Evolutionary conservation across 805 yeast genomes (phyloP).

Genomic region (Dipodascus albidus): DNA sequence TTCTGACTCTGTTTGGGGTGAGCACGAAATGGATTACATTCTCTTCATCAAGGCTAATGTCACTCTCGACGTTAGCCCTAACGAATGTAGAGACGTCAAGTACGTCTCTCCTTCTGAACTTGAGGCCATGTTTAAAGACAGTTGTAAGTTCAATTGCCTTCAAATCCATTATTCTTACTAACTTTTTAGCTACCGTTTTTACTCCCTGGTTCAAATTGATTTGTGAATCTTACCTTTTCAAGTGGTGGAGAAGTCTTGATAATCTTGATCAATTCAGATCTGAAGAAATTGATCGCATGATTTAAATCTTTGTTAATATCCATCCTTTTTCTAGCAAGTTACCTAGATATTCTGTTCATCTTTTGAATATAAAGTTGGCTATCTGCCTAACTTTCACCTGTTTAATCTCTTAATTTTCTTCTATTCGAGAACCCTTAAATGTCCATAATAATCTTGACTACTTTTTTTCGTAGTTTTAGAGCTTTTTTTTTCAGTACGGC

Average conservation of each 20-base stretch:
- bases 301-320: slow-evolving; percentile 6
- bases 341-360: background rate
- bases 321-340: background rate
- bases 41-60: slow-evolving; percentile 57
- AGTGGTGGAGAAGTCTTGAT: slow-evolving; percentile 85
- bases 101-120: slow-evolving; percentile 65
- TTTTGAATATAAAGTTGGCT: background rate
- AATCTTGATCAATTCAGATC: slow-evolving; percentile 39
- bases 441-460: background rate
- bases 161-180: slow-evolving; percentile 2
- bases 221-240: slow-evolving; percentile 78
- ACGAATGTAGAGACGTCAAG: slow-evolving; percentile 73
- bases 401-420: background rate
- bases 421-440: background rate
- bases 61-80: slow-evolving; percentile 43
- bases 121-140: slow-evolving; percentile 63
- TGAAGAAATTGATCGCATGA: slow-evolving; percentile 20
- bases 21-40: slow-evolving; percentile 94
- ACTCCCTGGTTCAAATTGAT: slow-evolving; percentile 98
- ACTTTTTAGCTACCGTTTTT: slow-evolving; percentile 29
- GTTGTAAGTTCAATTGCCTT: background rate
- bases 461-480: background rate
- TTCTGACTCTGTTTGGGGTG: slow-evolving; percentile 81
- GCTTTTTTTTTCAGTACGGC: background rate
- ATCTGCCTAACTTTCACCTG: background rate